phyloP scores from a whole-genome alignment of 176 grass and related monocot genomes.

The Luzula sylvatica region DNA sequence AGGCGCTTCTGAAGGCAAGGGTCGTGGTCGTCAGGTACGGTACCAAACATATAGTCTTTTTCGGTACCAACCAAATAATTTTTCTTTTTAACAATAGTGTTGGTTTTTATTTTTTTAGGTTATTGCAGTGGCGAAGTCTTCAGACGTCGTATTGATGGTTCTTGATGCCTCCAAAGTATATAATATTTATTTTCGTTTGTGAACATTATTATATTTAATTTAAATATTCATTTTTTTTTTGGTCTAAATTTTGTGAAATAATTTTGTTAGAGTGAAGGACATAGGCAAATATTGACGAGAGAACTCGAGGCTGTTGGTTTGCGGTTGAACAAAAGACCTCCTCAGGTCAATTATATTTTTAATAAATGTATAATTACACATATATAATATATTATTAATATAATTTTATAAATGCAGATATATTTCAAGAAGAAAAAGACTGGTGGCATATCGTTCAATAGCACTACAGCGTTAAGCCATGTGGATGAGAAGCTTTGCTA shows the following conservation, averaged over 20 bases:
- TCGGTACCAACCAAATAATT: constrained; percentile 6
- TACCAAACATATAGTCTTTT: constrained; percentile 3
- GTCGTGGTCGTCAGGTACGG: constrained; percentile 86
- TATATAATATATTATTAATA: neutral
- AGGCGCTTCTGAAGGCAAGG: constrained; percentile 99
- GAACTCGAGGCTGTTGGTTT: constrained; percentile 95
- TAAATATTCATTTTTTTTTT: neutral
- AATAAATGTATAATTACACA: neutral
- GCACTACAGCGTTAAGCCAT: constrained; percentile 62
- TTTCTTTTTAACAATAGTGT: neutral
- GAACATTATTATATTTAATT: constrained; percentile 11
- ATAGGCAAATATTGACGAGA: constrained; percentile 93
- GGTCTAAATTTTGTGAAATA: constrained; percentile 13
- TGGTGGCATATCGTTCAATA: constrained; percentile 95
- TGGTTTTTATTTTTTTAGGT: constrained; percentile 47
- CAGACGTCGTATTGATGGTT: constrained; percentile 97
- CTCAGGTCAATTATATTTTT: constrained; percentile 42
- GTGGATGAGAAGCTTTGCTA: constrained; percentile 98
- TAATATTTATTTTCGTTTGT: constrained; percentile 15
- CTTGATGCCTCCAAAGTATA: constrained; percentile 92
- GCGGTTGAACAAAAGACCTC: constrained; percentile 91
- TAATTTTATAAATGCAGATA: constrained; percentile 42
- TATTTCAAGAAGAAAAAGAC: constrained; percentile 99
- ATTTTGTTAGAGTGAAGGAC: constrained; percentile 86
- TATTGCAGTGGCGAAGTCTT: constrained; percentile 97